phyloP scores from a whole-genome alignment of 1,284 basidiomycete species.

The Cystobasidium sp. region DNA sequence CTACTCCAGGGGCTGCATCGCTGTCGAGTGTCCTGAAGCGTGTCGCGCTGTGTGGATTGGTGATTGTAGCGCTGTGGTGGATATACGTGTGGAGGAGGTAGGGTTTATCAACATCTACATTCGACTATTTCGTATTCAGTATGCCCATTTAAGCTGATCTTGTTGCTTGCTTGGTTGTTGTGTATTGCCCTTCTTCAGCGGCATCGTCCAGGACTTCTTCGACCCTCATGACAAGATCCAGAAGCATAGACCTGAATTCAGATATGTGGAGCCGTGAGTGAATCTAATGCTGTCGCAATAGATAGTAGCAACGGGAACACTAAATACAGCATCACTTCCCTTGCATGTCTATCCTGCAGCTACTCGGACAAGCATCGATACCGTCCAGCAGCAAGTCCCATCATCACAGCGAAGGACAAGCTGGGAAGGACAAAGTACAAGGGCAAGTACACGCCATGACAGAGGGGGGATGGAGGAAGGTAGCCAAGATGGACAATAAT shows the following conservation, averaged over 20 bases:
- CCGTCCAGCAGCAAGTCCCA: slow-evolving; percentile 49
- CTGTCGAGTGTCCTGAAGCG: slow-evolving; percentile 37
- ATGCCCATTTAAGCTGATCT: neutral
- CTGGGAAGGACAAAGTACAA: slow-evolving; percentile 46
- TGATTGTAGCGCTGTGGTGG: slow-evolving; percentile 39
- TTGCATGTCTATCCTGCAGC: slow-evolving; percentile 35
- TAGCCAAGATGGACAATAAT: too few species aligned
- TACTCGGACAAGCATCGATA: slow-evolving; percentile 51
- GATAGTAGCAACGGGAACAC: neutral
- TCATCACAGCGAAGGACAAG: slow-evolving; percentile 44
- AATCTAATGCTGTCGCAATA: neutral
- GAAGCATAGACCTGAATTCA: slow-evolving; percentile 33
- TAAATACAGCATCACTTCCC: neutral
- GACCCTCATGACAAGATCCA: slow-evolving; percentile 42
- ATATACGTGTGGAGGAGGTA: slow-evolving; percentile 43
- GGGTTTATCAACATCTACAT: too few species aligned
- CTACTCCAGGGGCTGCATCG: slow-evolving; percentile 29
- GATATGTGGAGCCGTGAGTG: slow-evolving; percentile 42
- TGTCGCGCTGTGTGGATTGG: slow-evolving; percentile 26
- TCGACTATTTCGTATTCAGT: too few species aligned
- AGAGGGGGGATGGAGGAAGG: neutral
- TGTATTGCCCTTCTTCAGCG: neutral
- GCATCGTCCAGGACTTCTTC: slow-evolving; percentile 44
- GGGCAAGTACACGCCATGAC: slow-evolving; percentile 46
- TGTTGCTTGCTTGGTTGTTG: neutral